Evolutionary conservation across 2,329 filamentous ascomycete species (phyloP).

Genomic region (Fusarium sp.): DNA sequence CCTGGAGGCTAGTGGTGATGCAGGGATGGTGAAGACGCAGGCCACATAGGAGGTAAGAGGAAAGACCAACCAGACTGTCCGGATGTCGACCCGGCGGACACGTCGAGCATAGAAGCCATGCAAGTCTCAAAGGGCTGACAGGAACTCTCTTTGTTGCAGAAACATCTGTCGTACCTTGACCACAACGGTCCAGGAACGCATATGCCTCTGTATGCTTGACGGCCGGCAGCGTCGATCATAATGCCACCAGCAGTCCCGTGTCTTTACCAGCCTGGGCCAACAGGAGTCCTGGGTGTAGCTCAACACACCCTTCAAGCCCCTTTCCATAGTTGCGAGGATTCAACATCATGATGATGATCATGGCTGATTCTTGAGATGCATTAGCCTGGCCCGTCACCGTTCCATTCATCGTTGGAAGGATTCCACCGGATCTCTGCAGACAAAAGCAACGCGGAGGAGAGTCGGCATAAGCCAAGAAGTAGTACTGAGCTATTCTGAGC

Average conservation of each 20-base stretch:
- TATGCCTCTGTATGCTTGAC: background rate
- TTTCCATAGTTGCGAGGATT: background rate
- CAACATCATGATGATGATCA: background rate
- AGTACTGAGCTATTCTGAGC: background rate
- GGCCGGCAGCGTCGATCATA: background rate
- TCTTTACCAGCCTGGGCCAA: background rate
- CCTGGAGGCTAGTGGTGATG: slow-evolving; percentile 12
- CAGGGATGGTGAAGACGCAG: slow-evolving; percentile 16
- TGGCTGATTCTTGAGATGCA: background rate
- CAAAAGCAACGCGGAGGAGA: background rate
- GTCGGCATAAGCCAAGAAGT: background rate
- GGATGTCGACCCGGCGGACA: slow-evolving; percentile 14
- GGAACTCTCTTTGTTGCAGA: slow-evolving; percentile 1
- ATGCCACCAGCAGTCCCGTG: background rate
- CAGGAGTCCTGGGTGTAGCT: background rate
- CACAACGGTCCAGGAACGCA: background rate
- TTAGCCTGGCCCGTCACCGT: background rate
- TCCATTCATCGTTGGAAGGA: background rate
- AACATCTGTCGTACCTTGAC: background rate
- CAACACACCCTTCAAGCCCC: background rate
- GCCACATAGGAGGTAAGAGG: slow-evolving; percentile 8
- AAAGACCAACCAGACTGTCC: slow-evolving; percentile 6
- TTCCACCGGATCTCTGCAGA: background rate
- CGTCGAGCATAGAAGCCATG: slow-evolving; percentile 1
- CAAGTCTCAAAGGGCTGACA: slow-evolving; percentile 12